Evolutionary conservation across 768 basidiomycete genomes (phyloP).

Genomic region (Leccinellum albellum): DNA sequence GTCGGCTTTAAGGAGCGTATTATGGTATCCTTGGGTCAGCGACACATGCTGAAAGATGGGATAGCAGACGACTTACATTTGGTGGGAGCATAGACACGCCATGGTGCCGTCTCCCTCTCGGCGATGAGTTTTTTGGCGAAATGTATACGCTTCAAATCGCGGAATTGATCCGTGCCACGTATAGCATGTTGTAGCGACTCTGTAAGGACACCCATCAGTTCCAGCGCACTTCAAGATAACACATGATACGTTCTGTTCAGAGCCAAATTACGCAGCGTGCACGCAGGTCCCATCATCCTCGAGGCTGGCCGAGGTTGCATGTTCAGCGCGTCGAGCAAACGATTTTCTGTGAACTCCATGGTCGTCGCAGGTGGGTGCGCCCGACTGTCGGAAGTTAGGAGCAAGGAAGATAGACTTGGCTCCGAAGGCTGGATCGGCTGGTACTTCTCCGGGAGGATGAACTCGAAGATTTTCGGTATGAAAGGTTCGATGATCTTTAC

Average conservation of each 20-base stretch:
- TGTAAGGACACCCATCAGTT: background rate
- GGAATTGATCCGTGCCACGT: background rate
- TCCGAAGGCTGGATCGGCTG: background rate
- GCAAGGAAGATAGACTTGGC: too few species aligned
- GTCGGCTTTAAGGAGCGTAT: background rate
- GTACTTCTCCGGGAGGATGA: background rate
- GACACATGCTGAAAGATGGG: background rate
- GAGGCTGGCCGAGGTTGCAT: constrained; percentile 8
- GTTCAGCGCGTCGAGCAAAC: background rate
- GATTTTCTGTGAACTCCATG: background rate
- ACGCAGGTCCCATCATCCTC: constrained; percentile 13
- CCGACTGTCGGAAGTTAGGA: background rate
- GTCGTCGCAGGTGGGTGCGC: background rate
- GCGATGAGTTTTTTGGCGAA: background rate
- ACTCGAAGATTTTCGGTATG: background rate
- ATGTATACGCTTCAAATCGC: background rate
- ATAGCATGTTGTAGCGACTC: background rate
- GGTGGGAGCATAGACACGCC: background rate
- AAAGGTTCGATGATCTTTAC: background rate
- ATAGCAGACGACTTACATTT: background rate
- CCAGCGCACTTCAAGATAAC: background rate
- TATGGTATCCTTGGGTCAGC: background rate
- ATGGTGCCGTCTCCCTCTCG: background rate
- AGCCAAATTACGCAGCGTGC: background rate
- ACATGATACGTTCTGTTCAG: background rate